Evolutionary conservation across 1,284 basidiomycete species (phyloP).

Genomic region (Hypsizygus ulmarius): DNA sequence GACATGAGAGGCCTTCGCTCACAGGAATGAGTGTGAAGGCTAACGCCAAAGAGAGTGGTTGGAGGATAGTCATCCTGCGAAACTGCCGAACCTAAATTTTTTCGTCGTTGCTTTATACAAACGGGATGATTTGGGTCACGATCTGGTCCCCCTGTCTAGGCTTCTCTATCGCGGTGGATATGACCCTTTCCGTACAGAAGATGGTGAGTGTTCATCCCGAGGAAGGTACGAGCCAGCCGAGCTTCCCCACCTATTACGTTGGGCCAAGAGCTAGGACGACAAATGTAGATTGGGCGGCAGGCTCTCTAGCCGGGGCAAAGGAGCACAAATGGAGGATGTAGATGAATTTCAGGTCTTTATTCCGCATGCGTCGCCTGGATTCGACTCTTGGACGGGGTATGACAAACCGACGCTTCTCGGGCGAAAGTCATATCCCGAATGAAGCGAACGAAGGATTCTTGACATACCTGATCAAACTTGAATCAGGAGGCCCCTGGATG

Average conservation of each 20-base stretch:
- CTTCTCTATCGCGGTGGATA: conserved; percentile 12
- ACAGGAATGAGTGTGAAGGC: conserved; percentile 36
- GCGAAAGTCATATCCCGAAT: conserved; percentile 7
- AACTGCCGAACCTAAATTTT: conserved; percentile 8
- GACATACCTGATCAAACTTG: conserved; percentile 16
- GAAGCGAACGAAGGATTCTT: conserved; percentile 10
- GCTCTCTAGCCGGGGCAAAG: conserved; percentile 1
- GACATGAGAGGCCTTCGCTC: conserved; percentile 14
- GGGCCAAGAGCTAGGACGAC: conserved; percentile 1
- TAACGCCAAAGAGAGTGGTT: conserved; percentile 30
- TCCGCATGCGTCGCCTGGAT: conserved; percentile 14
- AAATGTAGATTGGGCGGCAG: neutral
- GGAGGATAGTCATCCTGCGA: conserved; percentile 28
- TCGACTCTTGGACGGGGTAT: conserved; percentile 16
- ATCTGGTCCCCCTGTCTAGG: conserved; percentile 19
- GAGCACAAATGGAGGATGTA: conserved; percentile 19
- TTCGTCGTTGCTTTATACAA: conserved; percentile 20
- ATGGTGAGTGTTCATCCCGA: conserved; percentile 16
- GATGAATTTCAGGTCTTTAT: conserved; percentile 9
- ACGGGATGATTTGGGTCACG: conserved; percentile 11
- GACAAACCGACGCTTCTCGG: conserved; percentile 12
- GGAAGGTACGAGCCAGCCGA: conserved; percentile 14
- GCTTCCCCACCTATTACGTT: conserved; percentile 23
- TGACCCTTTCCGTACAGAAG: conserved; percentile 14
- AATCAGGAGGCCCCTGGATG: conserved; percentile 12